phyloP scores from a whole-genome alignment of 1,139 yeast species.

The Suhomyces bribrorum region DNA sequence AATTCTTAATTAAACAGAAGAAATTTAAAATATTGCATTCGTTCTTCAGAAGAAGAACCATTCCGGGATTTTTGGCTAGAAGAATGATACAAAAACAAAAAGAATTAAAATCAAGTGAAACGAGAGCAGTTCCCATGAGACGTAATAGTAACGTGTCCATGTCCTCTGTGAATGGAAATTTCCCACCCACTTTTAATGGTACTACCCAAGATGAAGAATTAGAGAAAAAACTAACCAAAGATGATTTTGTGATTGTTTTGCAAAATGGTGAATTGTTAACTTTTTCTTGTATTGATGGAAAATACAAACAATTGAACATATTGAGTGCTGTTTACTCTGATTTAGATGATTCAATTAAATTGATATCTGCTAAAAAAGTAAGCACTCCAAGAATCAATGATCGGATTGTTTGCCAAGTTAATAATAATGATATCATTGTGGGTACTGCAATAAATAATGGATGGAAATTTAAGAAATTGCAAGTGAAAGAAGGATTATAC shows the following conservation, averaged over 20 bases:
- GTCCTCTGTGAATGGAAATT: slow-evolving; percentile 36
- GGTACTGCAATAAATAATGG: slow-evolving; percentile 65
- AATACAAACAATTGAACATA: slow-evolving; percentile 28
- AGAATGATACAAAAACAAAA: slow-evolving; percentile 36
- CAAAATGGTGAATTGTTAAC: slow-evolving; percentile 50
- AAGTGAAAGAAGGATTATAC: slow-evolving; percentile 49
- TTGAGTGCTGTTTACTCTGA: slow-evolving; percentile 26
- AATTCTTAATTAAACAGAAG: slow-evolving; percentile 24
- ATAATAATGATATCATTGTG: slow-evolving; percentile 55
- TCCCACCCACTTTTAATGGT: slow-evolving; percentile 26
- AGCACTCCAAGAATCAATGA: slow-evolving; percentile 76
- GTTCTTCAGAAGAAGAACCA: slow-evolving; percentile 59
- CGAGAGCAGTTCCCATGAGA: slow-evolving; percentile 13
- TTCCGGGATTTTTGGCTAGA: slow-evolving; percentile 51
- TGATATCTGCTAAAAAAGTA: slow-evolving; percentile 56
- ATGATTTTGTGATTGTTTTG: slow-evolving; percentile 37
- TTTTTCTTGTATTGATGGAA: slow-evolving; percentile 52
- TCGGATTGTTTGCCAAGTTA: slow-evolving; percentile 60
- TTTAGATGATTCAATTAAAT: slow-evolving; percentile 18
- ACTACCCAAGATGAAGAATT: slow-evolving; percentile 12
- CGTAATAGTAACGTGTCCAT: slow-evolving; percentile 32
- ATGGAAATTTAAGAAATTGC: slow-evolving; percentile 60
- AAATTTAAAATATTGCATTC: slow-evolving; percentile 50
- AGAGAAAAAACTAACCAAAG: slow-evolving; percentile 19
- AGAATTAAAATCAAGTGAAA: slow-evolving; percentile 14